phyloP scores from a whole-genome alignment of 495 filamentous ascomycete species.

The Aspergillus wentii region DNA sequence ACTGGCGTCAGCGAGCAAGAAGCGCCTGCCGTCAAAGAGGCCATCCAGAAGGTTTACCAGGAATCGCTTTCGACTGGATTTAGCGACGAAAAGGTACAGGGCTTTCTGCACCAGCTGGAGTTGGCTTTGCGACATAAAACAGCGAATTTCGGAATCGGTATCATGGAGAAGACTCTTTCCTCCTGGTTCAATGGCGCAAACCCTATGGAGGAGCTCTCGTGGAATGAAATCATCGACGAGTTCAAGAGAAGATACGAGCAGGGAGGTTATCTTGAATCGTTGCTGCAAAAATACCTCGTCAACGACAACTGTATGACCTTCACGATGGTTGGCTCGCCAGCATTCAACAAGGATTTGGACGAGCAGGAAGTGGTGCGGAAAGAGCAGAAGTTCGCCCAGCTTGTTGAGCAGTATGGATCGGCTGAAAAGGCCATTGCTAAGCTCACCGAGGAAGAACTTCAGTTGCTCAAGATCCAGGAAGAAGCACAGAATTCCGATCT shows the following conservation, averaged over 20 bases:
- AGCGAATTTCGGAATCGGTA: slow-evolving; percentile 83
- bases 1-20: slow-evolving; percentile 78
- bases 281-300: slow-evolving; percentile 86
- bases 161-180: slow-evolving; percentile 82
- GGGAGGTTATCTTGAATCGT: slow-evolving; percentile 72
- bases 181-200: slow-evolving; percentile 94
- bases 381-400: slow-evolving; percentile 61
- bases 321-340: slow-evolving; percentile 83
- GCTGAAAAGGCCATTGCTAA: slow-evolving; percentile 63
- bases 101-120: slow-evolving; percentile 89
- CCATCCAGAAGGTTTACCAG: slow-evolving; percentile 62
- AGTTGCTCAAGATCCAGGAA: slow-evolving; percentile 76
- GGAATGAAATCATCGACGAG: slow-evolving; percentile 77
- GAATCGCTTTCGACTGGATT: slow-evolving; percentile 70
- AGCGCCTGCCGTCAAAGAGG: slow-evolving; percentile 68
- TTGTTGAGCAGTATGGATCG: slow-evolving; percentile 61
- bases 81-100: slow-evolving; percentile 82
- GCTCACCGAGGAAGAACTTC: slow-evolving; percentile 70
- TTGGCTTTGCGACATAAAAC: slow-evolving; percentile 90
- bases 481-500: slow-evolving; percentile 77
- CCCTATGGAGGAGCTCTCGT: slow-evolving; percentile 83
- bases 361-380: slow-evolving; percentile 73
- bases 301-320: slow-evolving; percentile 85
- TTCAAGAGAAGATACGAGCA: slow-evolving; percentile 71
- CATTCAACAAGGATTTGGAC: slow-evolving; percentile 66